Evolutionary conservation across 257 asterid genomes (phyloP), one percentile per base, ranked within the genome.

Genomic region (Solanum tarijense): DNA sequence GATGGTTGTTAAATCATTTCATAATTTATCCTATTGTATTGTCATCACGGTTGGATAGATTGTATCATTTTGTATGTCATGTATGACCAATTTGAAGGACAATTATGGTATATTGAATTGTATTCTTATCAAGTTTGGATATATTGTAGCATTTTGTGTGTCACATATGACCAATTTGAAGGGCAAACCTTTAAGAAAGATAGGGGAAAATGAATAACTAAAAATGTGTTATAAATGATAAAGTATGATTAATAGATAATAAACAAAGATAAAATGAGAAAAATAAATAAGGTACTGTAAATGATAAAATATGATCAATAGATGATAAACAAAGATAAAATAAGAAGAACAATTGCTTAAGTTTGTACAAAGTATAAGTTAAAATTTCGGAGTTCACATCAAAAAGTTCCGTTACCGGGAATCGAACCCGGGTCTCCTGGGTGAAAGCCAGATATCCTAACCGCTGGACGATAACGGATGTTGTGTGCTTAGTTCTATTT

Each of bases 361-460:
- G 4, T 41, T 41, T 41, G 46, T 41, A 41, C 4, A 10, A 3
- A 3, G 46, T 41, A 41, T 21, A 21, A 35, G 31, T 38, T n/a
- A n/a, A 11, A 36, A 36, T 10, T 1, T 10, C 2, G 27, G 9
- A 9, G 5, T 21, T 41, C 13, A 10, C 2, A 32, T 18, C 5
- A 78, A 43, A 41, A 79, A 3, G 3, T 93, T 94, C 98, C 98
- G 89, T 91, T 93, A 94, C 96, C 98, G 98, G 98, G 98, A 96
- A 92, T 94, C 91, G 98, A 94, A 96, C 97, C 97, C 96, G 98
- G 98, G 98, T 95, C 98, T 38, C 95, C 95, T 93, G 94, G 97
- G 97, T 94, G 98, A 94, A 95, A 95, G 96, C 98, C 98, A 95
- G 96, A 94, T 94, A 94, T 96, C 99, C 99, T 96, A 92, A 95